Percentiles rank a stretch among this genome's conserved stretches.
phyloP scores from a whole-genome alignment of 2,329 filamentous ascomycete genomes.

The Penicillium sp. region DNA sequence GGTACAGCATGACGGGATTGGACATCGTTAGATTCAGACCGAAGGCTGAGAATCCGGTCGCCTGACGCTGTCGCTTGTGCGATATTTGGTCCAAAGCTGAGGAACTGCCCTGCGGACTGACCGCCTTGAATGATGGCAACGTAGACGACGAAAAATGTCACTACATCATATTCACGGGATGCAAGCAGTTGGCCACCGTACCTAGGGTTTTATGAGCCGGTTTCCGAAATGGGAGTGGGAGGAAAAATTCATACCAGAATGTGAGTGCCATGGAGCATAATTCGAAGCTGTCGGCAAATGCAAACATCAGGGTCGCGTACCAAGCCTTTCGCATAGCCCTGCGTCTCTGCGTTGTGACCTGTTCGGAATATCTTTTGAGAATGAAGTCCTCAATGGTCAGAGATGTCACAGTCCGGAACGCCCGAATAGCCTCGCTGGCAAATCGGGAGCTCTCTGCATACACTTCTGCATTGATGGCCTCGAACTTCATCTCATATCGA shows the following conservation, averaged over 20 bases:
- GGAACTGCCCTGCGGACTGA: conserved; percentile 68
- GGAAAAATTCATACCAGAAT: conserved; percentile 56
- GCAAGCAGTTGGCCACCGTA: conserved; percentile 60
- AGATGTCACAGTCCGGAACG: conserved; percentile 72
- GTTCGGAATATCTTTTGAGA: conserved; percentile 61
- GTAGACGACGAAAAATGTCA: conserved; percentile 63
- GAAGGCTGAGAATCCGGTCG: conserved; percentile 40
- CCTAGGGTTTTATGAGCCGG: neutral
- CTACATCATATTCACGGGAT: conserved; percentile 51
- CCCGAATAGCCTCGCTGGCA: conserved; percentile 73
- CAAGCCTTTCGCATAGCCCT: conserved; percentile 65
- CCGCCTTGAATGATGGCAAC: conserved; percentile 70
- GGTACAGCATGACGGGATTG: too few species aligned
- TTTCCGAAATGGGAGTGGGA: too few species aligned
- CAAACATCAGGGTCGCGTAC: conserved; percentile 68
- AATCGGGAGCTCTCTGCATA: conserved; percentile 77
- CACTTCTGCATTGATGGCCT: conserved; percentile 68
- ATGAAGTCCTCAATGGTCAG: conserved; percentile 72
- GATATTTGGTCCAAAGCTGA: conserved; percentile 66
- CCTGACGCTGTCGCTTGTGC: conserved; percentile 44
- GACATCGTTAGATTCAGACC: too few species aligned
- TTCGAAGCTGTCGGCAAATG: conserved; percentile 69
- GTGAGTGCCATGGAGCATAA: conserved; percentile 66
- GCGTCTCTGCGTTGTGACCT: conserved; percentile 64
- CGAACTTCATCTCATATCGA: conserved; percentile 70